Evolutionary conservation across 768 basidiomycete species (phyloP).

Genomic region (Cystofilobasidium capitatum): DNA sequence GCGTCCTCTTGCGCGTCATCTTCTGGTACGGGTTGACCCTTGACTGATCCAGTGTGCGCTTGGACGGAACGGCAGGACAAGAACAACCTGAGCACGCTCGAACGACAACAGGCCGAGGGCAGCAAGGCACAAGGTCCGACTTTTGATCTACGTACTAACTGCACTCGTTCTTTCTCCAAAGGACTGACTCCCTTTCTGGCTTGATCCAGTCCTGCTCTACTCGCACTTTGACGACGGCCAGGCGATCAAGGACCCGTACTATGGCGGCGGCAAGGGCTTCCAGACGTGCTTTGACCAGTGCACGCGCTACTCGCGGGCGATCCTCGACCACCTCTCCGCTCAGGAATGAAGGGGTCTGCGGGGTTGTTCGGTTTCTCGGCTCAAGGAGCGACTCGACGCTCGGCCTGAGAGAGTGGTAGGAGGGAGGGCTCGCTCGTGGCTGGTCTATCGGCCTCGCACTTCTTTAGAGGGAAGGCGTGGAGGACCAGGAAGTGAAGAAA

Average conservation of each 20-base stretch:
- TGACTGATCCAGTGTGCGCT: background rate
- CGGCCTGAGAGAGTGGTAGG: too few relatives aligned
- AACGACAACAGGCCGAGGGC: background rate
- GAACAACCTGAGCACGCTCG: constrained; percentile 17
- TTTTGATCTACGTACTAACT: too few relatives aligned
- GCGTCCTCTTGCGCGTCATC: background rate
- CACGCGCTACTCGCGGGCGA: constrained; percentile 9
- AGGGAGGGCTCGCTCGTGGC: too few relatives aligned
- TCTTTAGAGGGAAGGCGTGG: too few relatives aligned
- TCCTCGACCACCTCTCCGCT: constrained; percentile 7
- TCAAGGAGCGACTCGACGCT: too few relatives aligned
- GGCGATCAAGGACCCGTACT: constrained; percentile 19
- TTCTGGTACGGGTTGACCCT: background rate
- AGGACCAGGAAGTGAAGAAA: too few relatives aligned
- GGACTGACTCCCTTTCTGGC: background rate
- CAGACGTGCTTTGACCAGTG: constrained; percentile 15
- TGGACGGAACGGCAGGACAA: constrained; percentile 1
- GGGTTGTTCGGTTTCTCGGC: too few relatives aligned
- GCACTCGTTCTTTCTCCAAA: background rate
- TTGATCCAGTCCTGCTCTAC: constrained; percentile 16
- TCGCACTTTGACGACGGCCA: constrained; percentile 13
- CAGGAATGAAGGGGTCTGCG: background rate
- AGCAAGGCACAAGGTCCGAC: background rate
- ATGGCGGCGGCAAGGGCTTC: constrained; percentile 18
- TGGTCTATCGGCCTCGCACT: too few relatives aligned